phyloP scores from a whole-genome alignment of 805 yeast species.

The Starmerella asiatica region DNA sequence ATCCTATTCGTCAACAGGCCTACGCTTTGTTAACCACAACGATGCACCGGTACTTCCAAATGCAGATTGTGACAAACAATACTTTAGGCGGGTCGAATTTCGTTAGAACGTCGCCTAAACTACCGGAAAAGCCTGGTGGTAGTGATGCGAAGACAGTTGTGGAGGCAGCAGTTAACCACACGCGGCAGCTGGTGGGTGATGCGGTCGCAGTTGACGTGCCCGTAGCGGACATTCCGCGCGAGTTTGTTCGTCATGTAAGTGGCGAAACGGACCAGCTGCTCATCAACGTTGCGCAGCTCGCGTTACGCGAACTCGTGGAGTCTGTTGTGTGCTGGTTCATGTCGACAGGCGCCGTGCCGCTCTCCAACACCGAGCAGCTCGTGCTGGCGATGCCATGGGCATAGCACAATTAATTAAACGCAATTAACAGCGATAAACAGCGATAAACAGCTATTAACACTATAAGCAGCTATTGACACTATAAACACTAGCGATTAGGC shows the following conservation, averaged over 20 bases:
- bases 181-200: background rate
- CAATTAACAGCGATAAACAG: too few relatives aligned
- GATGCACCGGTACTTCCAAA: constrained; percentile 74
- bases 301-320: constrained; percentile 18
- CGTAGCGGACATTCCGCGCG: constrained; percentile 3
- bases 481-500: too few relatives aligned
- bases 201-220: too few relatives aligned
- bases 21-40: constrained; percentile 56
- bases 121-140: constrained; percentile 1
- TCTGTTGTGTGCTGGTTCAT: constrained; percentile 13
- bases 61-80: constrained; percentile 37
- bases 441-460: too few relatives aligned
- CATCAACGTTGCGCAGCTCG: constrained; percentile 10
- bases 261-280: background rate
- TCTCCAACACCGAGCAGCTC: constrained; percentile 5
- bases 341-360: constrained; percentile 8
- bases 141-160: constrained; percentile 7
- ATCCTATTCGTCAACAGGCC: constrained; percentile 42
- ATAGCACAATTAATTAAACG: too few relatives aligned
- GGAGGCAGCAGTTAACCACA: constrained; percentile 10
- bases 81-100: constrained; percentile 12
- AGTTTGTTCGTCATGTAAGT: background rate
- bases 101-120: constrained; percentile 2
- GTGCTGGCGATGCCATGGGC: constrained; percentile 14
- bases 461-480: too few relatives aligned